These are phyloP conservation scores for Lachancea dasiensis DNA, from an alignment of 805 yeast genomes.

Conservation along the genomic window DNA sequence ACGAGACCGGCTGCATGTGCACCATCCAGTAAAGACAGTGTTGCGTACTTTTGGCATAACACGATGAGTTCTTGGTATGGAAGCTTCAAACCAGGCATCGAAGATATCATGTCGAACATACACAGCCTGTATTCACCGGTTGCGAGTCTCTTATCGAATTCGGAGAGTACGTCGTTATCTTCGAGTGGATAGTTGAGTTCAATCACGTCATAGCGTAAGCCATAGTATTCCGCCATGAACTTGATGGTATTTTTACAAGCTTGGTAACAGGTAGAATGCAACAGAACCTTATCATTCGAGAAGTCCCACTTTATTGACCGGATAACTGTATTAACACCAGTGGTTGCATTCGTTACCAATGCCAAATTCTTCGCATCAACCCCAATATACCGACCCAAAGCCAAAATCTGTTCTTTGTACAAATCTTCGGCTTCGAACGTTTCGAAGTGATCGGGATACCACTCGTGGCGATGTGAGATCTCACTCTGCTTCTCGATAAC, in stretches of 20 bases:
- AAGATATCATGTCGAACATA: conserved; percentile 51
- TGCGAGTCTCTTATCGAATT: conserved; percentile 28
- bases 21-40: conserved; percentile 59
- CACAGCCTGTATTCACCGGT: conserved; percentile 36
- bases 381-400: conserved; percentile 40
- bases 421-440: conserved; percentile 25
- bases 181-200: conserved; percentile 40
- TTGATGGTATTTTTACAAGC: conserved; percentile 49
- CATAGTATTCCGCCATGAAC: conserved; percentile 34
- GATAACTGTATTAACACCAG: conserved; percentile 52
- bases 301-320: conserved; percentile 45
- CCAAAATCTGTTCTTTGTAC: conserved; percentile 34
- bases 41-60: conserved; percentile 41
- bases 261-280: conserved; percentile 46
- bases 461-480: conserved; percentile 26
- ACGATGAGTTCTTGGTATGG: conserved; percentile 48
- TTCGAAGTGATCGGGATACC: conserved; percentile 45
- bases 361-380: conserved; percentile 46
- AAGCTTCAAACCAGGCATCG: conserved; percentile 56
- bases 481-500: conserved; percentile 38
- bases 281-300: conserved; percentile 43
- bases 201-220: conserved; percentile 35
- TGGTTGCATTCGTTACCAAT: conserved; percentile 53
- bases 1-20: conserved; percentile 63
- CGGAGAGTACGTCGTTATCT: conserved; percentile 36